Percentiles rank a stretch among this genome's conserved stretches.
phyloP scores from a whole-genome alignment of 768 basidiomycete species.

The Mycena alexandri region DNA sequence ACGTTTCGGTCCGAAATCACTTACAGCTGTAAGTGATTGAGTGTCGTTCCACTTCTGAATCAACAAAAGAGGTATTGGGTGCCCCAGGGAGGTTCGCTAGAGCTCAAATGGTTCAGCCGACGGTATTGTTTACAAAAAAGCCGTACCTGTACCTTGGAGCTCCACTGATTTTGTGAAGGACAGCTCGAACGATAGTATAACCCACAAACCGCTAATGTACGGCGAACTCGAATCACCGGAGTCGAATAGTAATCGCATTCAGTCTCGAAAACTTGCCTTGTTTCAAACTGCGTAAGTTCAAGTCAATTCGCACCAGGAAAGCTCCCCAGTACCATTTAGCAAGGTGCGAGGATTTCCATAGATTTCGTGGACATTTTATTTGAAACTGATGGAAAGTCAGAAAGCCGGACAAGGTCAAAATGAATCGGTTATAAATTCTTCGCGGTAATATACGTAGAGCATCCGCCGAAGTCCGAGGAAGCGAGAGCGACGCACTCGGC shows the following conservation, averaged over 20 bases:
- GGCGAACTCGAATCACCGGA: not conserved
- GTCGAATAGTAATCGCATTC: not conserved
- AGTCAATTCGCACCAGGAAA: not conserved
- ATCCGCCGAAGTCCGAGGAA: too few species aligned
- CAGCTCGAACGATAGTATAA: not conserved
- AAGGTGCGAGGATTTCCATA: not conserved
- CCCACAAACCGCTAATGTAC: not conserved
- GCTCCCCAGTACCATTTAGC: not conserved
- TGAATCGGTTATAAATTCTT: too few species aligned
- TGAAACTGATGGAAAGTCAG: too few species aligned
- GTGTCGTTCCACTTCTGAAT: not conserved
- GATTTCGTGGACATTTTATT: too few species aligned
- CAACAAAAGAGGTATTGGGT: not conserved
- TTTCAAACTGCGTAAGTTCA: not conserved
- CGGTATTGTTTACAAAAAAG: not conserved
- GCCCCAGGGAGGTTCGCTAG: not conserved
- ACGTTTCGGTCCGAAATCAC: not conserved
- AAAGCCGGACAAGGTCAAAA: too few species aligned
- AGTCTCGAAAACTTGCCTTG: not conserved
- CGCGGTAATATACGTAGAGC: too few species aligned
- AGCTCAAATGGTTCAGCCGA: not conserved
- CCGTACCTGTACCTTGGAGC: constrained; percentile 1
- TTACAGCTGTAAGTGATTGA: too few species aligned
- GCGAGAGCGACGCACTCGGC: too few species aligned
- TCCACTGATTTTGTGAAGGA: not conserved